Conservation (phyloP, 208 protist genomes). For the Leishmania major region DNA sequence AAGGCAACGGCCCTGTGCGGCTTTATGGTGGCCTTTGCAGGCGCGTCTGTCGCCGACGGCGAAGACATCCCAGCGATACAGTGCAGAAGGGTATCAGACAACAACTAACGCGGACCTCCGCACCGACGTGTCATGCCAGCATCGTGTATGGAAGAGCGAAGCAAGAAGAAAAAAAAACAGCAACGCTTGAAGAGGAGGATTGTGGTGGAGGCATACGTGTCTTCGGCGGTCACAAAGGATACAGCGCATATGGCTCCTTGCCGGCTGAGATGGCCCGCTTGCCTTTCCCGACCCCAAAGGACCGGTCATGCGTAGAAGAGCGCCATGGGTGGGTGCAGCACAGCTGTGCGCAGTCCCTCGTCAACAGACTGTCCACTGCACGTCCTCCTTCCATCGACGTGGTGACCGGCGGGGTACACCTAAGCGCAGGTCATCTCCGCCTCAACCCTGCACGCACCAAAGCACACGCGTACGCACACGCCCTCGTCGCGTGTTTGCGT, state of each 20-base stretch:
- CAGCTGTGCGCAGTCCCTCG: not conserved
- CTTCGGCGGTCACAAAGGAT: not conserved
- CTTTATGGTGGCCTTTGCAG: not conserved
- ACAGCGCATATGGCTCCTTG: not conserved
- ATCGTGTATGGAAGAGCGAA: not conserved
- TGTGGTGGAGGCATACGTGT: not conserved
- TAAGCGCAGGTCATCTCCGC: no score
- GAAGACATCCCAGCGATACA: not conserved
- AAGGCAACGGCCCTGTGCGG: conserved; percentile 6
- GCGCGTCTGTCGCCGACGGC: not conserved
- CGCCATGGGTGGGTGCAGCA: not conserved
- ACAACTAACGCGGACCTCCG: not conserved
- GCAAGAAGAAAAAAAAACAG: not conserved
- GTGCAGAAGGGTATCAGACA: not conserved
- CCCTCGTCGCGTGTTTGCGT: no score
- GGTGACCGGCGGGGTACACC: no score
- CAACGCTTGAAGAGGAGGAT: not conserved
- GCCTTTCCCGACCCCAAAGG: not conserved
- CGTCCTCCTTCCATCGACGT: no score
- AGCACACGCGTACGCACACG: not conserved
- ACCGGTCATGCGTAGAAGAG: not conserved
- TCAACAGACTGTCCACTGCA: not conserved
- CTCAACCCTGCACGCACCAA: not conserved
- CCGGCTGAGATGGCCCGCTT: not conserved
- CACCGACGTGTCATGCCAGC: not conserved